phyloP scores from a whole-genome alignment of 2,329 filamentous ascomycete species.

The Fusarium begoniae region DNA sequence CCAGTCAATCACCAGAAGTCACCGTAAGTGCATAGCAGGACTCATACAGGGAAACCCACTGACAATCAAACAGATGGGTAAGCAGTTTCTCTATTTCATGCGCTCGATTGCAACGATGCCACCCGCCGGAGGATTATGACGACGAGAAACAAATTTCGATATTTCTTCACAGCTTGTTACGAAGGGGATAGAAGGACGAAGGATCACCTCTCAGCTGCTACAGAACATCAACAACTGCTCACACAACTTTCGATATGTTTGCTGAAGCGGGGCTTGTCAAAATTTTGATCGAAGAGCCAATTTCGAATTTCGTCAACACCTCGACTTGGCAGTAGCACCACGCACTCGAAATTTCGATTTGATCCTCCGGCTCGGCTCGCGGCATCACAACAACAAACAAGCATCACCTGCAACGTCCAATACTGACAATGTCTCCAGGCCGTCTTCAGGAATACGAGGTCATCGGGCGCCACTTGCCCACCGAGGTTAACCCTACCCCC shows the following conservation, averaged over 20 bases:
- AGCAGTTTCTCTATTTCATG: slow-evolving; percentile 50
- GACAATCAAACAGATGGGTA: slow-evolving; percentile 67
- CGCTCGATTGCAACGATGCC: slow-evolving; percentile 37
- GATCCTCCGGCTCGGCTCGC: slow-evolving; percentile 16
- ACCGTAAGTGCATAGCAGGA: slow-evolving; percentile 55
- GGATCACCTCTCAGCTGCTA: background rate
- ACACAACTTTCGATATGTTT: background rate
- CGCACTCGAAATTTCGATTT: slow-evolving; percentile 9
- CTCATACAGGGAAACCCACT: slow-evolving; percentile 49
- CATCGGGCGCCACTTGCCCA: slow-evolving; percentile 99
- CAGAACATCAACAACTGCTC: background rate
- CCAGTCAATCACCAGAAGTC: slow-evolving; percentile 57
- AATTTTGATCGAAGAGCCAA: background rate
- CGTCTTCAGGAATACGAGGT: slow-evolving; percentile 99
- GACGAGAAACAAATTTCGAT: slow-evolving; percentile 35
- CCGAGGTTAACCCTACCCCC: slow-evolving; percentile 94
- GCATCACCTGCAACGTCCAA: background rate
- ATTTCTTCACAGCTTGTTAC: slow-evolving; percentile 9
- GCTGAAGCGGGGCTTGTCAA: background rate
- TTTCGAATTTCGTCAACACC: slow-evolving; percentile 21
- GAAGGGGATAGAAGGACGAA: background rate
- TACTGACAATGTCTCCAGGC: slow-evolving; percentile 68
- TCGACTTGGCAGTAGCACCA: background rate
- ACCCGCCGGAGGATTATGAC: slow-evolving; percentile 34
- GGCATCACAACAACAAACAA: slow-evolving; percentile 17